Evolutionary conservation across 306 rosid species (phyloP).

Genomic region (Trifolium fragiferum): DNA sequence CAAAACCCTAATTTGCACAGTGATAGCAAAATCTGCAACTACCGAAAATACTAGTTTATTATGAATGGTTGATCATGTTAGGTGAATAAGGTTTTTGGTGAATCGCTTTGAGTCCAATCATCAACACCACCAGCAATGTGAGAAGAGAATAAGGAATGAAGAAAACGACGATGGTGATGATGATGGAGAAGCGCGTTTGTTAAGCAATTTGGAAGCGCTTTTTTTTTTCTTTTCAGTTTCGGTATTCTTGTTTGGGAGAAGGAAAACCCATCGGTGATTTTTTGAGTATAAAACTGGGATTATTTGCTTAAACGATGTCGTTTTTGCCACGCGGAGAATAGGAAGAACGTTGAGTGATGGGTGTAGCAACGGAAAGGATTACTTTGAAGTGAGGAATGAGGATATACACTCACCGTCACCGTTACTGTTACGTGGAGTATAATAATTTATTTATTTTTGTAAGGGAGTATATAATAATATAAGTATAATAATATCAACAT

Average conservation of each 20-base stretch:
- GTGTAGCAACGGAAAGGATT: constrained; percentile 40
- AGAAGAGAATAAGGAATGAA: constrained; percentile 27
- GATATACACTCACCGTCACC: constrained; percentile 44
- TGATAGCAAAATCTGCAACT: constrained; percentile 31
- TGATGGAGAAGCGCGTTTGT: constrained; percentile 6
- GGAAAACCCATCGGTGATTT: constrained; percentile 2
- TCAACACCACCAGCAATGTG: constrained; percentile 33
- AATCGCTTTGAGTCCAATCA: constrained; percentile 31
- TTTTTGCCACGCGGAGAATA: constrained; percentile 38
- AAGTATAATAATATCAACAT: no score
- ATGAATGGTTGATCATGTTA: constrained; percentile 23
- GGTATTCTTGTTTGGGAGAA: not conserved
- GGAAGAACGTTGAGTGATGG: constrained; percentile 13
- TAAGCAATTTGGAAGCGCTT: constrained; percentile 15
- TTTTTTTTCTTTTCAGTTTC: not conserved
- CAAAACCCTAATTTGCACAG: constrained; percentile 43
- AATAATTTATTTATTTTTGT: no score
- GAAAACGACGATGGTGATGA: constrained; percentile 31
- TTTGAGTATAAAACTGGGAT: not conserved
- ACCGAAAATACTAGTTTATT: constrained; percentile 1
- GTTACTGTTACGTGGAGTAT: constrained; percentile 28
- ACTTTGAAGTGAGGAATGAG: constrained; percentile 12
- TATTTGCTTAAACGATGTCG: constrained; percentile 38
- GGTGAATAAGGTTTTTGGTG: not conserved
- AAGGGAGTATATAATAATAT: no score